These are phyloP conservation scores for Polygonum maritimum DNA, from an alignment of 148 eudicot genomes.

Conservation along the genomic window DNA sequence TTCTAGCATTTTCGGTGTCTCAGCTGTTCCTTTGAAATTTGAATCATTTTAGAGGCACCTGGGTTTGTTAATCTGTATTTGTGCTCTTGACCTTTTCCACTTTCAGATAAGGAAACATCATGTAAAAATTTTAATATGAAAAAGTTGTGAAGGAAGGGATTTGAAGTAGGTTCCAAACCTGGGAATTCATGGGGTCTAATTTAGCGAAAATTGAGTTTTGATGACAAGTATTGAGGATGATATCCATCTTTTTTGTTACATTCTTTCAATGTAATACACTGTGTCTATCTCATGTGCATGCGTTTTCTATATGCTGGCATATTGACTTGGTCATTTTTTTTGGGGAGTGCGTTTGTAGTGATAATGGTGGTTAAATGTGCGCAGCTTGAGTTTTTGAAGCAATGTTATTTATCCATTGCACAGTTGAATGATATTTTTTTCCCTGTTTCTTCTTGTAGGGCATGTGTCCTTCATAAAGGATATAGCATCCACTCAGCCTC, in stretches of 20 bases:
- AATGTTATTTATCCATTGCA: neutral
- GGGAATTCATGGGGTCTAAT: neutral
- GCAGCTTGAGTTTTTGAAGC: neutral
- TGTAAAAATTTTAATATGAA: neutral
- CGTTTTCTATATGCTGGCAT: neutral
- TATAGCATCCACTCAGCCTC: slow-evolving; percentile 69
- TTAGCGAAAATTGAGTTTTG: neutral
- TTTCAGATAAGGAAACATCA: neutral
- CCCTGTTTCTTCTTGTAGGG: slow-evolving; percentile 4
- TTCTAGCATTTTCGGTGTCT: neutral
- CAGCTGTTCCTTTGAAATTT: neutral
- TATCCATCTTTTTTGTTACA: neutral
- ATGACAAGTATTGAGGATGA: neutral
- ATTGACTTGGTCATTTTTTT: neutral
- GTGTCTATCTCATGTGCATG: neutral
- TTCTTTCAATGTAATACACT: neutral
- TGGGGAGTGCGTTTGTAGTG: neutral
- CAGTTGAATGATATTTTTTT: neutral
- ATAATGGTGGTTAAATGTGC: neutral
- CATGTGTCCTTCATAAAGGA: slow-evolving; percentile 72
- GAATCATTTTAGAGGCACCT: neutral
- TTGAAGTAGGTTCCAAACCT: neutral
- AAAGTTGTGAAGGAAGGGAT: slow-evolving; percentile 2
- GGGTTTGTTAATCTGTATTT: neutral
- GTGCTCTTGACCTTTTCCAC: neutral